Evolutionary conservation across 352 stramenopile species (phyloP).

Genomic region (Phytophthora ramorum): DNA sequence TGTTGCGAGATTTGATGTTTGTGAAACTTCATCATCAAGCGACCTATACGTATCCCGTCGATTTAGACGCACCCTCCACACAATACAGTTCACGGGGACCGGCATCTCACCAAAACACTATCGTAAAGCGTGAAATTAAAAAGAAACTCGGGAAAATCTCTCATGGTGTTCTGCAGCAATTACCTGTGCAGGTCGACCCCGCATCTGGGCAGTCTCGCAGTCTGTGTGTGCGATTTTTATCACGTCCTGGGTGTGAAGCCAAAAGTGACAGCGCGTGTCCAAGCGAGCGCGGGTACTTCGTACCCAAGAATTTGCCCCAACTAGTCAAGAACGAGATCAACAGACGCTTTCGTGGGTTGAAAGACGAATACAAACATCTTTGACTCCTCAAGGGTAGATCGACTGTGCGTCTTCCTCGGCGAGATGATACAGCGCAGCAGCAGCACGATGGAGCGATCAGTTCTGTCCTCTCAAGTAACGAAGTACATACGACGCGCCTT

Average conservation of each 20-base stretch:
- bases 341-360: not conserved
- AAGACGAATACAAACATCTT: not conserved
- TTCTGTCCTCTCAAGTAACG: not conserved
- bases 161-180: not conserved
- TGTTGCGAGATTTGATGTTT: slow-evolving; percentile 13
- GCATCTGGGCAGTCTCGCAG: not conserved
- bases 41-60: not conserved
- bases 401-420: not conserved
- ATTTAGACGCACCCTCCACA: not conserved
- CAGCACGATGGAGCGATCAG: not conserved
- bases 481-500: not conserved
- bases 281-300: slow-evolving; percentile 12
- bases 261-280: not conserved
- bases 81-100: not conserved
- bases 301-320: not conserved
- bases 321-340: not conserved
- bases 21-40: slow-evolving; percentile 11
- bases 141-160: not conserved
- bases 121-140: not conserved
- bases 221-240: slow-evolving; percentile 14
- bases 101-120: not conserved
- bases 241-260: not conserved
- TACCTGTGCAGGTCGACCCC: slow-evolving; percentile 4
- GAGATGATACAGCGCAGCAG: not conserved
- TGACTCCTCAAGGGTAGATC: slow-evolving; percentile 1